phyloP scores from a whole-genome alignment of 306 rosid genomes.

The Betula pendula region DNA sequence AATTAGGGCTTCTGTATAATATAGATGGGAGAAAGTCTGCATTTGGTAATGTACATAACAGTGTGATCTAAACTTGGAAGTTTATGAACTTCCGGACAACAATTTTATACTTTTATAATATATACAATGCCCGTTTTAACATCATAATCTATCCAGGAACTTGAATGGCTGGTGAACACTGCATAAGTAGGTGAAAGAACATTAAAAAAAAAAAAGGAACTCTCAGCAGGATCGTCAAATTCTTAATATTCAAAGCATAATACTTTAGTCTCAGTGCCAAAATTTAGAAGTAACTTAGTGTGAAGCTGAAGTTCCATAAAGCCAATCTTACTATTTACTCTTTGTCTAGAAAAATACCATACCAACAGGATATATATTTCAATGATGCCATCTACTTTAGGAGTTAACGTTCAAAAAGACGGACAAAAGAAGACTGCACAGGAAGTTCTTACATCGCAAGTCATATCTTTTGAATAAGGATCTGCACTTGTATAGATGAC shows the following conservation, averaged over 20 bases:
- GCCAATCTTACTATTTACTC: neutral
- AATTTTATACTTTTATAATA: conserved; percentile 1
- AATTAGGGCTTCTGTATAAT: conserved; percentile 22
- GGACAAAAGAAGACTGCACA: neutral
- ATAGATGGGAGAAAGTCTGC: conserved; percentile 13
- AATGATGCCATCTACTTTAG: conserved; percentile 4
- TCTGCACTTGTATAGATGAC: conserved; percentile 8
- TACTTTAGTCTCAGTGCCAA: neutral
- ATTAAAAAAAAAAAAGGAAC: neutral
- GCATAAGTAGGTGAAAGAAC: conserved; percentile 10
- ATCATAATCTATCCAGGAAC: neutral
- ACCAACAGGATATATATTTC: neutral
- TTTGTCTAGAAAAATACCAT: neutral
- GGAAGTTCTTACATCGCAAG: neutral
- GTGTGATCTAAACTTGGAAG: neutral
- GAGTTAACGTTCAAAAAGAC: conserved; percentile 2
- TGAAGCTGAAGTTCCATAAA: conserved; percentile 4
- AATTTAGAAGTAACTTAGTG: conserved; percentile 3
- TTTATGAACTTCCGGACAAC: neutral
- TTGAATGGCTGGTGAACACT: conserved; percentile 1
- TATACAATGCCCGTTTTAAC: neutral
- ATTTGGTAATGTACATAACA: neutral
- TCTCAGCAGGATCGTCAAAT: neutral
- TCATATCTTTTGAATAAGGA: conserved; percentile 1
- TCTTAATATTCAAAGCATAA: neutral